These are phyloP conservation scores for Albizia julibrissin DNA, from an alignment of 306 rosid species.

Conservation along the genomic window DNA sequence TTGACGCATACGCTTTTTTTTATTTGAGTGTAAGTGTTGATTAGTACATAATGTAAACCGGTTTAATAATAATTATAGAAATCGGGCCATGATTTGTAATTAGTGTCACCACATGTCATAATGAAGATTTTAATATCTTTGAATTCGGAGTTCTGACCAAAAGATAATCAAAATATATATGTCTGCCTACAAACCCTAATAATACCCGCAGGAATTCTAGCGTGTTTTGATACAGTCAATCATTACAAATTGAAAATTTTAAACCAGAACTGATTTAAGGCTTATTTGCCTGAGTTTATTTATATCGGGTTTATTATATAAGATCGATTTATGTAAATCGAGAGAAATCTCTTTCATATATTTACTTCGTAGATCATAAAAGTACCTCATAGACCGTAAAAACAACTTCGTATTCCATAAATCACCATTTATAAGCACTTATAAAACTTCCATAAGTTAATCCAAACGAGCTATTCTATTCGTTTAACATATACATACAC, in stretches of 20 bases:
- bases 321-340: too few species aligned
- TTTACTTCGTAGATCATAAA: too few species aligned
- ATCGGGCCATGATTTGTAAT: conserved; percentile 20
- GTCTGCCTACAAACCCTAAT: conserved; percentile 6
- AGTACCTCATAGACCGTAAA: too few species aligned
- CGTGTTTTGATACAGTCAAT: conserved; percentile 1
- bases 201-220: not conserved
- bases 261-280: not conserved
- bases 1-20: conserved; percentile 3
- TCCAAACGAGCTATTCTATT: too few species aligned
- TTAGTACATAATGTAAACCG: not conserved
- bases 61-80: conserved; percentile 13
- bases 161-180: not conserved
- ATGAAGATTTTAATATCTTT: not conserved
- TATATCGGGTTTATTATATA: too few species aligned
- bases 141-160: conserved; percentile 27
- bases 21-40: not conserved
- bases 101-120: conserved; percentile 34
- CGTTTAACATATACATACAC: not conserved
- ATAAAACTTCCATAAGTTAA: too few species aligned
- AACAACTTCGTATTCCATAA: too few species aligned
- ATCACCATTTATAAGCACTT: too few species aligned
- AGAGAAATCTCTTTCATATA: too few species aligned
- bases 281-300: too few species aligned
- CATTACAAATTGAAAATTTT: not conserved